Base-by-base conservation (phyloP, 176 grass and related monocot species). In the Elaeis guineensis region DNA sequence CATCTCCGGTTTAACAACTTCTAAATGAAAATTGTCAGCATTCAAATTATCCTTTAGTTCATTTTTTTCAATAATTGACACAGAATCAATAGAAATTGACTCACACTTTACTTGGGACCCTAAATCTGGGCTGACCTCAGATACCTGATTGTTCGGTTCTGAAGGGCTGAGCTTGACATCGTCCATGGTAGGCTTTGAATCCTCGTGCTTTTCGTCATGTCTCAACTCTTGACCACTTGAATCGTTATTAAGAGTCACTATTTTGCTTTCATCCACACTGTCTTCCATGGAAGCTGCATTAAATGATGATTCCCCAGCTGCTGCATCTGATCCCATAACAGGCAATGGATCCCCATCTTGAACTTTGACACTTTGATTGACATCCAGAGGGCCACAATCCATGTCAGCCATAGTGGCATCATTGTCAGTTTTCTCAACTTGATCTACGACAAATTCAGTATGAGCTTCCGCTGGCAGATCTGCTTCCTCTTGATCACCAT, bases 21-120 rank as follows among this genome's bases (percentile, higher is more conserved):
- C 88, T 93, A 99, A 84, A 99, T 92, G 85, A 93, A 89, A 99
- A 83, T 93, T 92, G 85, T 93, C 86, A 99, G 85, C 84, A 89
- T 99, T 93, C 68, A 89, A 79, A 63, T 99, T 99, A 99, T 84
- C 88, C 68, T 93, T 86, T 82, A 96, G 60, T 75, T 79, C 69
- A 84, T 87, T 87, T 57, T 90, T 81, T 90, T 87, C 82, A 59
- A 78, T 87, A 96, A 80, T 87, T 86, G 79, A 86, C 73, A 86
- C 80, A 89, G 68, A 79, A 87, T 88, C 75, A 29, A 60, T 93
- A 92, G 79, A 85, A 99, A 99, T 86, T 66, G 71, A 99, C 68
- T 89, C 94, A 89, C 74, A 77, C 77, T 89, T 89, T 83, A 89
- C 63, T 83, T 82, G 84, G 84, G 85, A 92, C 75, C 85, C 85